Base-by-base conservation (phyloP, 108 stramenopile species). In the Licmophora abbreviata region DNA sequence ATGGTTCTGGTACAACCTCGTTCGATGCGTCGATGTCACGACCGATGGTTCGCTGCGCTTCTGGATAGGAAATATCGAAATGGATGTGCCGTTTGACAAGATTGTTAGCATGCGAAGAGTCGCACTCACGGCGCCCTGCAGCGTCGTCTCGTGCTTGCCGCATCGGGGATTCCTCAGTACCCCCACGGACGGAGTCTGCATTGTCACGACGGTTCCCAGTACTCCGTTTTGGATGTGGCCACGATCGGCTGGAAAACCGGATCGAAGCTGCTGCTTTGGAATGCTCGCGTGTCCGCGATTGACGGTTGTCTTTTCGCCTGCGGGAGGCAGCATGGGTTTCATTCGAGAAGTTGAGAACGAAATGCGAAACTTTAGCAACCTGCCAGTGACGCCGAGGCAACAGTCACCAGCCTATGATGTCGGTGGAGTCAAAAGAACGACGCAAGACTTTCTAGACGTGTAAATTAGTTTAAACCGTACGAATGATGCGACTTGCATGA, bases 1-100 rank as follows among this genome's bases (percentile, higher is more conserved):
- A 10, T 86, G 84, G 82, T 86, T 91, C 53, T 91, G 88, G 88
- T 91, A 91, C 67, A 91, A 91, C 45, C 71, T 75, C 56, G 88
- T 91, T 8, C 74, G 88, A 44, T 78, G 74, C 7, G 88, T 91
- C 11, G 88, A 91, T 33, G 78, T 91, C 20, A 86, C 83, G 27
- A 63, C 73, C 20, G 84, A 91, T 38, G 83, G 83, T 20, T 77
- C 74, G 22, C 66, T 91, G 1, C 79, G 85, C 4, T 91, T 91
- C 65, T 91, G 88, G 88, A 90, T 90, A 52, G 88, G 88, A 26
- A 90, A 90, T 48, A 76, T 90, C 44, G 88, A 90, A 54, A 48
- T 90, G 17, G 79, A 85, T 51, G 84, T 90, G 22, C 88, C 88
- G 0, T 90, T 83, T 61, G 83, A 84, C 28, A 90, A 90, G 56